Evolutionary conservation across 192 early-diverging fungal genomes (phyloP).

Genomic region (Gaertneriomyces semiglobifer): DNA sequence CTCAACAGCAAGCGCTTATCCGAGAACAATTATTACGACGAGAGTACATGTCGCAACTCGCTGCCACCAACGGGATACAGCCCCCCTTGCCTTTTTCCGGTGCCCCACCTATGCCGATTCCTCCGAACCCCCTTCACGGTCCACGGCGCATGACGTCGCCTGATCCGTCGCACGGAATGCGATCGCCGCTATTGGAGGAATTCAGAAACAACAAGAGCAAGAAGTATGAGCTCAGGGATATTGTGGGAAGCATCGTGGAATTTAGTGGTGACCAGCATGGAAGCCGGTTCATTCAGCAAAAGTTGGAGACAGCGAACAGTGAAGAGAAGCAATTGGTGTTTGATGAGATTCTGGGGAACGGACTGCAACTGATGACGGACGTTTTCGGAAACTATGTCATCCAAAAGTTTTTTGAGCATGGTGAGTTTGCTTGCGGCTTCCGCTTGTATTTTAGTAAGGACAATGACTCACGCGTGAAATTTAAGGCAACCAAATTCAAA

Average conservation of each 20-base stretch:
- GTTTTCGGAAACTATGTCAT: slow-evolving; percentile 99
- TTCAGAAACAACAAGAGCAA: slow-evolving; percentile 97
- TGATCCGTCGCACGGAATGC: slow-evolving; percentile 59
- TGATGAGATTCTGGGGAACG: slow-evolving; percentile 88
- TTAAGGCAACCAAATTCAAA: slow-evolving; percentile 75
- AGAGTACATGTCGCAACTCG: slow-evolving; percentile 32
- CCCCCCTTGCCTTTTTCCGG: slow-evolving; percentile 1
- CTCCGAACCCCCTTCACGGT: background rate
- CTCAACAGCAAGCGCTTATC: slow-evolving; percentile 33
- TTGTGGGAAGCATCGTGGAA: slow-evolving; percentile 90
- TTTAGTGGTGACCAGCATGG: slow-evolving; percentile 99
- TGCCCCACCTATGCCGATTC: background rate
- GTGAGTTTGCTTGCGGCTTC: slow-evolving; percentile 24
- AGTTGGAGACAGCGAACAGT: slow-evolving; percentile 84
- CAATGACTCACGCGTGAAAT: background rate
- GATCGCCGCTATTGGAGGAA: slow-evolving; percentile 89
- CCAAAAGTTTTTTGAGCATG: slow-evolving; percentile 99
- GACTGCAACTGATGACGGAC: slow-evolving; percentile 94
- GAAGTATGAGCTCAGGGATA: slow-evolving; percentile 95
- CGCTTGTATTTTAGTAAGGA: background rate
- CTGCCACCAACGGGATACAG: too few species aligned
- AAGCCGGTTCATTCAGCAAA: slow-evolving; percentile 97
- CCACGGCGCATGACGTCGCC: slow-evolving; percentile 30
- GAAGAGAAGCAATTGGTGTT: slow-evolving; percentile 98
- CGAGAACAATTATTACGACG: slow-evolving; percentile 34